Percentiles rank a stretch among this genome's conserved stretches.
Evolutionary conservation across 1,284 basidiomycete genomes (phyloP).

Genomic region (Heterobasidion annosum): DNA sequence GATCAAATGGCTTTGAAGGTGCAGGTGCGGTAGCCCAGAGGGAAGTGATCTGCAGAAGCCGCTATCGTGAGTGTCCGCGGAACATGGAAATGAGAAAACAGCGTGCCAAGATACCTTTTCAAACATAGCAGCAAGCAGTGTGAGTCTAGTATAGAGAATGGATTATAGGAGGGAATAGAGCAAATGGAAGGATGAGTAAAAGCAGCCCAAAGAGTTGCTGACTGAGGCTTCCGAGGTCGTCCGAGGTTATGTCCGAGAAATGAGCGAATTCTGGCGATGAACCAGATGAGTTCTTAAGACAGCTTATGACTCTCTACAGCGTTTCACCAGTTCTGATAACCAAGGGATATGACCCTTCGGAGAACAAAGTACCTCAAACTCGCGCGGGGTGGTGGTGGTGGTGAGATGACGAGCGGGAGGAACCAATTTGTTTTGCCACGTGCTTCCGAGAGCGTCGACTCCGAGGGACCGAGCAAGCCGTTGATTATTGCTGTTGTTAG

Average conservation of each 20-base stretch:
- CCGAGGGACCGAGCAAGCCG: no score
- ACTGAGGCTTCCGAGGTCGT: neutral
- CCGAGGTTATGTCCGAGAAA: neutral
- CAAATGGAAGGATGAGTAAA: neutral
- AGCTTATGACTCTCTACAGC: no score
- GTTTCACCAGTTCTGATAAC: no score
- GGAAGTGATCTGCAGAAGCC: slow-evolving; percentile 24
- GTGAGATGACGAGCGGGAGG: no score
- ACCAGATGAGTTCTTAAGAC: no score
- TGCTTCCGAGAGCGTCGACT: no score
- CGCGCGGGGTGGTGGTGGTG: no score
- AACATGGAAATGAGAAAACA: neutral
- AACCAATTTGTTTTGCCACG: no score
- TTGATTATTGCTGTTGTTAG: no score
- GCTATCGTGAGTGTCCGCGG: neutral
- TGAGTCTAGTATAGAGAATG: neutral
- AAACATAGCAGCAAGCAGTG: neutral
- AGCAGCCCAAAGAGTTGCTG: neutral
- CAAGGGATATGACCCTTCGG: no score
- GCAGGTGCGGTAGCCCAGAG: slow-evolving; percentile 27
- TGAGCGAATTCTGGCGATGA: no score
- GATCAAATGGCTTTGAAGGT: slow-evolving; percentile 40
- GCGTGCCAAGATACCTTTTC: neutral
- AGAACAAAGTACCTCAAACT: no score
- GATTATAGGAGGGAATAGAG: neutral